Conservation (phyloP, 768 basidiomycete genomes). For the Mycena vulgaris region DNA sequence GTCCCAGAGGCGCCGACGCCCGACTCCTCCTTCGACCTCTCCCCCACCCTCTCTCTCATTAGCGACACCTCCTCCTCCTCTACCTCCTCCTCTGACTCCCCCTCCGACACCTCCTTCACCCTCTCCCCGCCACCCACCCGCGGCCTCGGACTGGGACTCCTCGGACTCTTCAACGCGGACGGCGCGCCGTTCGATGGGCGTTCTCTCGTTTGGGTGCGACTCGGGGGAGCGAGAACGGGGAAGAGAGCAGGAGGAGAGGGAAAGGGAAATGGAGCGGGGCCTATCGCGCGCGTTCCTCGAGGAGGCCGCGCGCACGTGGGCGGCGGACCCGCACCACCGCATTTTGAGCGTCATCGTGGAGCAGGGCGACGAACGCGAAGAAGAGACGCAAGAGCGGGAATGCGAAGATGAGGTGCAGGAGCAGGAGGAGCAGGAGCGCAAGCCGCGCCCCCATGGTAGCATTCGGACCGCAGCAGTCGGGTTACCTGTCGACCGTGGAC, state of each 20-base stretch:
- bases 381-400: neutral
- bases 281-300: conserved; percentile 35
- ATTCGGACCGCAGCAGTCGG: neutral
- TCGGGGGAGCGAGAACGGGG: no score
- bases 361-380: neutral
- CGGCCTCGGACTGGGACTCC: conserved; percentile 23
- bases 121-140: conserved; percentile 9
- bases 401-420: neutral
- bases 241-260: neutral
- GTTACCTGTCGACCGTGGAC: conserved; percentile 28
- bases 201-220: conserved; percentile 30
- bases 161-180: conserved; percentile 31
- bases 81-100: conserved; percentile 1
- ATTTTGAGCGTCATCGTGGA: conserved; percentile 26
- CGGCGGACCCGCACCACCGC: conserved; percentile 27
- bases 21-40: conserved; percentile 30
- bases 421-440: neutral
- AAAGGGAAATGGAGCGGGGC: neutral
- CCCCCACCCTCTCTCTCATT: conserved; percentile 36
- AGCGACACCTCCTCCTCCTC: conserved; percentile 28
- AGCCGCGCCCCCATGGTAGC: neutral
- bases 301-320: conserved; percentile 35
- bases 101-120: no score
- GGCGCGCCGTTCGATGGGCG: conserved; percentile 35
- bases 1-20: neutral